Conservation (phyloP, 2,329 filamentous ascomycete genomes). For the Alternaria sp. region DNA sequence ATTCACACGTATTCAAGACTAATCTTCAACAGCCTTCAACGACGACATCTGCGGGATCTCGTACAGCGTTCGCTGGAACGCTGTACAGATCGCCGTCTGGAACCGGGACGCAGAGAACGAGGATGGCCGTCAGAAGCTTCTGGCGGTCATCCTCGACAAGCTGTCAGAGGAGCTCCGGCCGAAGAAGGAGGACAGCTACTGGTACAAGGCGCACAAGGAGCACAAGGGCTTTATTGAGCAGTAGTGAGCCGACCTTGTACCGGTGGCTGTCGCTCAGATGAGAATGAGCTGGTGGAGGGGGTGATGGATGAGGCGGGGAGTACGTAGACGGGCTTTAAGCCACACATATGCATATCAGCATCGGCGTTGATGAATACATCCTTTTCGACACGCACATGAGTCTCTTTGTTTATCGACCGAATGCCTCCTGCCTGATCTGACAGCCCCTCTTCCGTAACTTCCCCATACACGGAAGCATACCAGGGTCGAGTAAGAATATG, state of each 20-base stretch:
- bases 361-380: constrained; percentile 7
- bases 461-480: not conserved
- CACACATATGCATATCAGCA: constrained; percentile 1
- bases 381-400: not conserved
- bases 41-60: constrained; percentile 88
- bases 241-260: constrained; percentile 10
- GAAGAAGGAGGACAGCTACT: constrained; percentile 67
- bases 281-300: not conserved
- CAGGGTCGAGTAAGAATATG: fast-evolving
- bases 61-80: constrained; percentile 86
- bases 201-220: constrained; percentile 89
- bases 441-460: not conserved
- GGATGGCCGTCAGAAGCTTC: constrained; percentile 76
- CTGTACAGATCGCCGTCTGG: constrained; percentile 88
- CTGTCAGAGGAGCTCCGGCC: constrained; percentile 76
- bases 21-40: constrained; percentile 57
- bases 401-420: not conserved
- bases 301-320: not conserved
- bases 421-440: not conserved
- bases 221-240: constrained; percentile 72
- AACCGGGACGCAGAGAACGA: constrained; percentile 85
- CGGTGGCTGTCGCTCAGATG: not conserved
- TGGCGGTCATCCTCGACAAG: constrained; percentile 74
- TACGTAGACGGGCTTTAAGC: not conserved
- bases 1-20: not conserved